These are phyloP conservation scores for Triticum timopheevii DNA, from an alignment of 176 grass and related monocot species.

Conservation along the genomic window DNA sequence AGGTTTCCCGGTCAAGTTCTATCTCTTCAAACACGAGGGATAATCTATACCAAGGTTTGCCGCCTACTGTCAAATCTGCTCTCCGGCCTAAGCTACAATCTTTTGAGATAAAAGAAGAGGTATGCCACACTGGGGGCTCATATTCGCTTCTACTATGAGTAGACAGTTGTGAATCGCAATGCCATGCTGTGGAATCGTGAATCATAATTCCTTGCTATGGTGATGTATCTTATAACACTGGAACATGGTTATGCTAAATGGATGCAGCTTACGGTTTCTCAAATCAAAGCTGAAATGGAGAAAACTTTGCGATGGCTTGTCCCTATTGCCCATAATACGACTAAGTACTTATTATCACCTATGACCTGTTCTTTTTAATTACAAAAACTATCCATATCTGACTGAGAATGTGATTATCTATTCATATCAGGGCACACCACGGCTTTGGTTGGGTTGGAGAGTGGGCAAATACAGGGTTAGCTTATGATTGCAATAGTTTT, in stretches of 20 bases:
- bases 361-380: conserved; percentile 19
- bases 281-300: conserved; percentile 97
- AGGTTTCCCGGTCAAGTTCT: conserved; percentile 78
- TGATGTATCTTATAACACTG: conserved; percentile 8
- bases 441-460: conserved; percentile 99
- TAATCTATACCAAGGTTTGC: conserved; percentile 82
- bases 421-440: conserved; percentile 77
- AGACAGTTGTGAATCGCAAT: neutral
- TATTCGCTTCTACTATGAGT: conserved; percentile 14
- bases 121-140: conserved; percentile 34
- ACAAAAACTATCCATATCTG: conserved; percentile 15
- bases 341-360: conserved; percentile 58
- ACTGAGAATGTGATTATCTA: conserved; percentile 34
- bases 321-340: conserved; percentile 82
- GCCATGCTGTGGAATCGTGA: conserved; percentile 4
- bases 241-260: conserved; percentile 34
- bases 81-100: conserved; percentile 62
- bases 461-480: conserved; percentile 96
- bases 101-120: conserved; percentile 89
- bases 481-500: conserved; percentile 26
- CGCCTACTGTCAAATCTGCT: conserved; percentile 72
- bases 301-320: conserved; percentile 91
- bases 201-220: conserved; percentile 6
- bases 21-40: conserved; percentile 69
- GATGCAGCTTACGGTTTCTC: conserved; percentile 67